Evolutionary conservation across 192 early-diverging fungal genomes (phyloP), one percentile per base, ranked within the genome.

Genomic region (Coemansia sp.): DNA sequence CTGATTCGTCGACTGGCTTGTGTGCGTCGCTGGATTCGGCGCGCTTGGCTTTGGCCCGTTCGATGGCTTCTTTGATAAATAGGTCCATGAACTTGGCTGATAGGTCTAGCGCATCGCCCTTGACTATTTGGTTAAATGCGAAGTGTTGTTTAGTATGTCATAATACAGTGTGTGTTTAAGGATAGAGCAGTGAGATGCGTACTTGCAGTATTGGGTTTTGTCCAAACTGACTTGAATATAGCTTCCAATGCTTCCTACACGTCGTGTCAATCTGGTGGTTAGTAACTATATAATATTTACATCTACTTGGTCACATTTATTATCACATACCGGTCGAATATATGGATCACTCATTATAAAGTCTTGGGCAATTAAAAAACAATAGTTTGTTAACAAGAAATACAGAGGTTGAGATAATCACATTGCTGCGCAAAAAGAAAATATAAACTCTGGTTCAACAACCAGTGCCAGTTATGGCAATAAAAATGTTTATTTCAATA

Each of bases 191-290:
- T 7, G 5, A 0, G 14, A 53, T 47, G 65, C 65, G 52, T 79
- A 74, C 71, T 75, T 9, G 49, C 65, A 0, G 78, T 81, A 39
- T 75, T 75, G 19, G 72, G 43, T 10, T 69, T 71, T 43, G 61
- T 67, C 78, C 78, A 81, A 11, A 54, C 72, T 5, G 50, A 32
- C 56, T 81, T 81, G 63, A 75, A 81, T 58, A 81, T 75, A 25
- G 78, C 69, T 21, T 81, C 72, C 5, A 81, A 14, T 2, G 72
- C 61, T 47, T 81, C 78, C 69, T 73, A 73, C 22, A 25, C 17
- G 25, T 27, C 17, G 24, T 37, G 15, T 15, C 38, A 41, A 24
- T 15, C 15, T 45, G 41, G 15, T 12, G 11, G 5, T 45, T 15
- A 12, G 41, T 45, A n/a, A 4, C 41, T 49, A 49, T 17, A 22